These are phyloP conservation scores for Vickermania spadyakhi DNA, from an alignment of 208 protist species.

Conservation along the genomic window DNA sequence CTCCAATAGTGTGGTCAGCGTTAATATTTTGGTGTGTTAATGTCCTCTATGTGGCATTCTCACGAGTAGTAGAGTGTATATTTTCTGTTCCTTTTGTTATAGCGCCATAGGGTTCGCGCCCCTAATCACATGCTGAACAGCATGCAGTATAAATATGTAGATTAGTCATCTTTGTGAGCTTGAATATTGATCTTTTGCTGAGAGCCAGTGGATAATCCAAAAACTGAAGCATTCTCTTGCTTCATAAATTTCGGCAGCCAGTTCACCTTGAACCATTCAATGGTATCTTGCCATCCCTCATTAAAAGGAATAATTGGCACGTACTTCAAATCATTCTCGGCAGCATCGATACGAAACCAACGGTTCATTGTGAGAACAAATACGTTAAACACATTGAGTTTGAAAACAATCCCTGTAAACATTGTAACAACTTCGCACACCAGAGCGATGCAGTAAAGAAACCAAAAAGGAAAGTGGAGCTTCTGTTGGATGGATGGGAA, in stretches of 20 bases:
- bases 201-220: conserved; percentile 57
- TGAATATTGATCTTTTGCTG: conserved; percentile 90
- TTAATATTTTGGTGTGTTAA: too few species aligned
- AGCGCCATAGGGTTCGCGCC: too few species aligned
- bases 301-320: conserved; percentile 82
- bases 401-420: conserved; percentile 75
- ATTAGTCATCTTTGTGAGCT: conserved; percentile 25
- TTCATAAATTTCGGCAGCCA: conserved; percentile 83
- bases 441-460: conserved; percentile 81
- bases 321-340: conserved; percentile 81
- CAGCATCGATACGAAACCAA: conserved; percentile 90
- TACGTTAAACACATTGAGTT: conserved; percentile 92
- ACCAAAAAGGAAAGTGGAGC: conserved; percentile 80
- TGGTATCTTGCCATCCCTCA: conserved; percentile 84
- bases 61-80: too few species aligned
- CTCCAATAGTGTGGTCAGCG: too few species aligned
- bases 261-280: conserved; percentile 84
- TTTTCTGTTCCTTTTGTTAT: too few species aligned
- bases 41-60: too few species aligned
- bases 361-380: conserved; percentile 94
- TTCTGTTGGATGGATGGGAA: conserved; percentile 78
- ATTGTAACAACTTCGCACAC: conserved; percentile 61
- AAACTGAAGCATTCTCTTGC: conserved; percentile 46
- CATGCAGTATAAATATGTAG: too few species aligned
- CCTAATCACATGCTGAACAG: too few species aligned